Conservation (phyloP, 495 filamentous ascomycete genomes). For the Neurospora sp. region DNA sequence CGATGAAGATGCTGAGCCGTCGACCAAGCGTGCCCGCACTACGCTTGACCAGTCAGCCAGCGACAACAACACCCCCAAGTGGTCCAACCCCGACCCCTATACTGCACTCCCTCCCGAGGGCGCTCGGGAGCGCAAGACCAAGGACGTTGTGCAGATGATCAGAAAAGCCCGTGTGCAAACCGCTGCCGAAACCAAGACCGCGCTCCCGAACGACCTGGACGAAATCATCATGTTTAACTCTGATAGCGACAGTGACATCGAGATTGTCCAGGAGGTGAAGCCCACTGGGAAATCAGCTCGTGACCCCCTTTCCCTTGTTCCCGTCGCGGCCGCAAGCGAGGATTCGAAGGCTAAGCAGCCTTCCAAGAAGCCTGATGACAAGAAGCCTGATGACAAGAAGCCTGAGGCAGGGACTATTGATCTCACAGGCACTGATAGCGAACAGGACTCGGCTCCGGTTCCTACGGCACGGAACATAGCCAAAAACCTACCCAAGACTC, state of each 20-base stretch:
- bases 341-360: background rate
- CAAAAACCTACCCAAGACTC: slow-evolving; percentile 1
- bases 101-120: slow-evolving; percentile 67
- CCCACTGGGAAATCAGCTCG: background rate
- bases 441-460: background rate
- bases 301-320: background rate
- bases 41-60: slow-evolving; percentile 21
- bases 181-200: slow-evolving; percentile 36
- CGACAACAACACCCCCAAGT: slow-evolving; percentile 51
- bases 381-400: background rate
- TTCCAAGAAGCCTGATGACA: background rate
- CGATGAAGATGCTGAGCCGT: slow-evolving; percentile 40
- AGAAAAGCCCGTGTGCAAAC: slow-evolving; percentile 63
- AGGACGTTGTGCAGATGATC: slow-evolving; percentile 78
- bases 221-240: slow-evolving; percentile 81
- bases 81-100: slow-evolving; percentile 93
- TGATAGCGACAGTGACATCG: slow-evolving; percentile 37
- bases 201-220: slow-evolving; percentile 45
- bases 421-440: slow-evolving; percentile 8
- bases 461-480: slow-evolving; percentile 3
- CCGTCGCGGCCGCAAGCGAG: background rate
- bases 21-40: slow-evolving; percentile 35
- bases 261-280: slow-evolving; percentile 1
- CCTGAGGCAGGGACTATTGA: slow-evolving; percentile 8
- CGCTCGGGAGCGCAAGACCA: slow-evolving; percentile 51